Evolutionary conservation across 2,329 filamentous ascomycete species (phyloP), one percentile per base, ranked within the genome.

Genomic region (Penicillium italicum): DNA sequence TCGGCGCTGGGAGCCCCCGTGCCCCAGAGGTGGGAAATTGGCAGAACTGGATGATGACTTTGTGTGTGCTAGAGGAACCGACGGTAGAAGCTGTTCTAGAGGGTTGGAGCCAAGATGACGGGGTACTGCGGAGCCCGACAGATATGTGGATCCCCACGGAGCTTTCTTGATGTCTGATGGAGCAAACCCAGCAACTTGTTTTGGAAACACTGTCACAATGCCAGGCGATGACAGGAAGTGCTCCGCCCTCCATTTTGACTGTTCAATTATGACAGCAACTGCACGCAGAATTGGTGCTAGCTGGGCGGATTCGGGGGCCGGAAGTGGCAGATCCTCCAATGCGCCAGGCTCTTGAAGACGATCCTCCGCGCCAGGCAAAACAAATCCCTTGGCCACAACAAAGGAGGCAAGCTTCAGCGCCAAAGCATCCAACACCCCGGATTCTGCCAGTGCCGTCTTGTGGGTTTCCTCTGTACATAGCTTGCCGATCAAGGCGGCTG

Each of bases 241-340:
- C 61, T 87, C 87, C 10, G 90, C 86, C 52, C 91, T 84, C 72
- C 87, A 89, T 62, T 86, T 87, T 0, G 93, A 97, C 65, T 90
- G 85, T 58, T 86, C 83, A 47, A 96, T 83, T 45, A 97, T 88
- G 43, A 86, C 82, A 20, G 86, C 82, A 48, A 96, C 83, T 0
- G 92, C 90, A 59, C 91, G 87, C 7, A 97, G 76, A 18, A 96
- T 82, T 10, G 85, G 84, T 1, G 85, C 81, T 37, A 96, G 74
- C 57, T 82, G 83, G 26, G 83, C 78, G 16, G 77, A 78, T 14
- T 79, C 75, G 2, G 83, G 81, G 8, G 89, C 84, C 24, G 87
- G 79, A 4, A 80, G 74, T 3, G 88, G 88, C 44, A 90, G 80
- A 20, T 79, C 77, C 8, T 82, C 80, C 50, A 79, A 72, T 33